These are phyloP conservation scores for Coemansia sp. DNA, from an alignment of 192 early-diverging fungal genomes.

Conservation along the genomic window DNA sequence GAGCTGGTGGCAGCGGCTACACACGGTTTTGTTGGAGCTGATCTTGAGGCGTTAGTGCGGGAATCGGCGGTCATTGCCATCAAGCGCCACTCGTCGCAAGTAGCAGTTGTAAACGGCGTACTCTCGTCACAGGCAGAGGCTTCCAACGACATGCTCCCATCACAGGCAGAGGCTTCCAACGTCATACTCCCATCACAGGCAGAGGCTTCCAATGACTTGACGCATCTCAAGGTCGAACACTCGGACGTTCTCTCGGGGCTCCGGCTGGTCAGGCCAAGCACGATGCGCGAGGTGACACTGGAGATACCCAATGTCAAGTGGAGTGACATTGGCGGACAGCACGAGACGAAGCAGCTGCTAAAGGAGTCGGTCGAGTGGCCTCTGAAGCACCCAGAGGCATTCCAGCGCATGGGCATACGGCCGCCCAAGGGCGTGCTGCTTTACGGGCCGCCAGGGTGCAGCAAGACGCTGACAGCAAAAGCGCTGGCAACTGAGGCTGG, in stretches of 20 bases:
- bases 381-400: conserved; percentile 90
- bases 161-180: too few relatives aligned
- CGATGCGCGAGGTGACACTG: conserved; percentile 65
- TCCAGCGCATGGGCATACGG: conserved; percentile 83
- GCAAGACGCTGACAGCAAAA: conserved; percentile 97
- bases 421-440: conserved; percentile 98
- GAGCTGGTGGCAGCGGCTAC: conserved; percentile 62
- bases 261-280: conserved; percentile 35
- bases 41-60: conserved; percentile 81
- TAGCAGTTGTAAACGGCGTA: neutral
- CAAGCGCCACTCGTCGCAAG: conserved; percentile 36
- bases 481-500: conserved; percentile 96
- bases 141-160: too few relatives aligned
- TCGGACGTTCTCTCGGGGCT: conserved; percentile 17
- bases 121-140: neutral
- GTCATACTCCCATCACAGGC: too few relatives aligned
- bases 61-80: conserved; percentile 89
- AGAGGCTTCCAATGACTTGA: neutral
- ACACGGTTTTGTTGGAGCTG: conserved; percentile 99
- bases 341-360: conserved; percentile 85
- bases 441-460: conserved; percentile 98
- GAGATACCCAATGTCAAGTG: conserved; percentile 94
- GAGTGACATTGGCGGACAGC: conserved; percentile 94
- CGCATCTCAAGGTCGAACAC: conserved; percentile 7
- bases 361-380: conserved; percentile 99